Evolutionary conservation across 2,329 filamentous ascomycete species (phyloP), one percentile per base, ranked within the genome.

Genomic region (Aureobasidium zeae): DNA sequence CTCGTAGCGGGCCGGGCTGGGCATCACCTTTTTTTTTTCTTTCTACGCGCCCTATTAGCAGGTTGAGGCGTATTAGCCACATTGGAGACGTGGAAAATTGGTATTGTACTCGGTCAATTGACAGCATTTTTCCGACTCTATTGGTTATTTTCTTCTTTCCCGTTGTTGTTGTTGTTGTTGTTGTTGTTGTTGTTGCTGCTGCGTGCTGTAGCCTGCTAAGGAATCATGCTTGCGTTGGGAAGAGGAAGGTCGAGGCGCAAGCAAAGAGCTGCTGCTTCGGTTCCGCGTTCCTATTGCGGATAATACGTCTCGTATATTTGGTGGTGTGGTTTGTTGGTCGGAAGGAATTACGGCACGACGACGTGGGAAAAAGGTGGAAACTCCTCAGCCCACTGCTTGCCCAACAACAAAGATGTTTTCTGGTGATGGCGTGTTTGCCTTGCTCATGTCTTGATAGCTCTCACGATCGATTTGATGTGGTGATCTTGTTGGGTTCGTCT

Each of bases 261-360:
- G n/a, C n/a, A n/a, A n/a, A n/a, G n/a, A n/a, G n/a, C n/a, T n/a
- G n/a, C n/a, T n/a, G n/a, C n/a, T n/a, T n/a, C n/a, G n/a, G n/a
- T n/a, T n/a, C n/a, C n/a, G n/a, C n/a, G 20, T 41, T 22, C 37
- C 37, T 41, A 31, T 24, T 41, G 2, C 37, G 37, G 37, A 41
- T 41, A 24, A 19, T 31, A 32, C 26, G 17, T 24, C 37, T 41
- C 37, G 37, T 41, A 11, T 30, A 31, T 10, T 11, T 6, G 11
- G 5, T 25, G 22, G 25, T 11, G 28, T 20, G 17, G 13, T 41
- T n/a, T n/a, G 37, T 28, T 13, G 32, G 13, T 3, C 20, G 13
- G 11, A 2, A 24, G 11, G 12, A 1, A 39, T 19, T n/a, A 24
- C 34, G 34, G 28, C 22, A 38, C 28, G 22, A 24, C 24, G 11